phyloP scores from a whole-genome alignment of 2,329 filamentous ascomycete species.

The Emericellopsis atlantica region DNA sequence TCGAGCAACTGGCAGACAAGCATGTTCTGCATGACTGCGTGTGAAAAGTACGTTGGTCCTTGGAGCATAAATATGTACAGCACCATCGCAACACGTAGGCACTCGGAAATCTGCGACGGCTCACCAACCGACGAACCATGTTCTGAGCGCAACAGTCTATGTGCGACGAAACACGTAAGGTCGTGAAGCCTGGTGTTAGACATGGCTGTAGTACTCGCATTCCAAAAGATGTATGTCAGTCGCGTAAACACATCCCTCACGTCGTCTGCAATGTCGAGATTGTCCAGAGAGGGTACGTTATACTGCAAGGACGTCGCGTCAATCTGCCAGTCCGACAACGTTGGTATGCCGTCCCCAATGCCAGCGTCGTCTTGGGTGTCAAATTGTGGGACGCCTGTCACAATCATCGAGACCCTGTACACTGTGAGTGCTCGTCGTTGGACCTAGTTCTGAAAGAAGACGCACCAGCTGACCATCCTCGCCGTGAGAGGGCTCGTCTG shows the following conservation, averaged over 20 bases:
- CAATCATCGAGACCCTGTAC: slow-evolving; percentile 42
- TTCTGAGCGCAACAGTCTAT: slow-evolving; percentile 26
- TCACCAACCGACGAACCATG: neutral
- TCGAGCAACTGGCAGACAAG: slow-evolving; percentile 18
- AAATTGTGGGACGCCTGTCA: slow-evolving; percentile 40
- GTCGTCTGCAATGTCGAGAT: slow-evolving; percentile 16
- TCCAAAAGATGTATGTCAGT: slow-evolving; percentile 28
- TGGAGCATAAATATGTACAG: slow-evolving; percentile 42
- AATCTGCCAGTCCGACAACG: slow-evolving; percentile 33
- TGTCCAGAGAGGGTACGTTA: slow-evolving; percentile 4
- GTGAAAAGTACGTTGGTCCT: slow-evolving; percentile 43
- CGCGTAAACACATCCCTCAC: slow-evolving; percentile 25
- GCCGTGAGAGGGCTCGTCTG: slow-evolving; percentile 38
- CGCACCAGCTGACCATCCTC: slow-evolving; percentile 41
- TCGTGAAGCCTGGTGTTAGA: slow-evolving; percentile 36
- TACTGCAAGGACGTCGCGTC: slow-evolving; percentile 1
- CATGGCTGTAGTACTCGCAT: slow-evolving; percentile 12
- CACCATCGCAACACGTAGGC: slow-evolving; percentile 29
- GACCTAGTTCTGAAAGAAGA: neutral
- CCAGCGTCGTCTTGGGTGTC: slow-evolving; percentile 34
- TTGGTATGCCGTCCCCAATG: slow-evolving; percentile 32
- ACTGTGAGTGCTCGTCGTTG: neutral
- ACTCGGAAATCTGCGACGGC: slow-evolving; percentile 16
- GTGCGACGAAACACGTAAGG: slow-evolving; percentile 39
- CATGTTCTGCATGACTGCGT: slow-evolving; percentile 23